These are phyloP conservation scores for Phaeolepiota aurea DNA, from an alignment of 768 basidiomycete genomes.

Conservation along the genomic window DNA sequence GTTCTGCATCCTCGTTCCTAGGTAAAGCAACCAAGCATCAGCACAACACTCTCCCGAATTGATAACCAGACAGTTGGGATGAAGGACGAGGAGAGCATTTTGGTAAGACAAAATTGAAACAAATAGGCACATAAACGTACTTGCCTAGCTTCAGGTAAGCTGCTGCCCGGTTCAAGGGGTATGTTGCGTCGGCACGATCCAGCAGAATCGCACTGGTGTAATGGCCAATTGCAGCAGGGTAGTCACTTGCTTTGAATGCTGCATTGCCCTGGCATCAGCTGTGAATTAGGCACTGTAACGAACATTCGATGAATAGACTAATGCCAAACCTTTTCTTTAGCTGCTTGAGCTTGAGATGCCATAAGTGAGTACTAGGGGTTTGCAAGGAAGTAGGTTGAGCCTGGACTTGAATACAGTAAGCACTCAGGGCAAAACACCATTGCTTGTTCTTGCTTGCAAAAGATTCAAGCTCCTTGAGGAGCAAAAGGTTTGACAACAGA, in stretches of 20 bases:
- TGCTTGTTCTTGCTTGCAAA: background rate
- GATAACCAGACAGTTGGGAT: too few relatives aligned
- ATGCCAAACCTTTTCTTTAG: conserved; percentile 1
- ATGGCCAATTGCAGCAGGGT: conserved; percentile 71
- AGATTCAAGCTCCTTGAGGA: too few relatives aligned
- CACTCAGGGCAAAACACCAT: background rate
- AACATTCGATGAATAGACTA: background rate
- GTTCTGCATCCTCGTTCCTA: conserved; percentile 73
- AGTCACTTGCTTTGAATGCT: conserved; percentile 79
- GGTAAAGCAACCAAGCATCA: background rate
- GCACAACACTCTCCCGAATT: background rate
- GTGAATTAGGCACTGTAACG: conserved; percentile 19
- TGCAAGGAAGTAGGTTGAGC: too few relatives aligned
- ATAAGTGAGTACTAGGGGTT: too few relatives aligned
- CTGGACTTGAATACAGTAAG: too few relatives aligned
- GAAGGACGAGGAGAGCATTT: too few relatives aligned
- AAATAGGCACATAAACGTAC: conserved; percentile 83
- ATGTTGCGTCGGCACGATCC: conserved; percentile 65
- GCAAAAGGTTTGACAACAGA: too few relatives aligned
- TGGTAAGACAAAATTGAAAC: conserved; percentile 2
- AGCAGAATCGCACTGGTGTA: conserved; percentile 77
- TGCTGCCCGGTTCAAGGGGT: conserved; percentile 81
- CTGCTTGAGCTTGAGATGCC: background rate
- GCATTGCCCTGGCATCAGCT: too few relatives aligned
- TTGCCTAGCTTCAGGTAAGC: conserved; percentile 93